Base-by-base conservation (phyloP, 2,329 filamentous ascomycete species). In the Talaromyces sp. region DNA sequence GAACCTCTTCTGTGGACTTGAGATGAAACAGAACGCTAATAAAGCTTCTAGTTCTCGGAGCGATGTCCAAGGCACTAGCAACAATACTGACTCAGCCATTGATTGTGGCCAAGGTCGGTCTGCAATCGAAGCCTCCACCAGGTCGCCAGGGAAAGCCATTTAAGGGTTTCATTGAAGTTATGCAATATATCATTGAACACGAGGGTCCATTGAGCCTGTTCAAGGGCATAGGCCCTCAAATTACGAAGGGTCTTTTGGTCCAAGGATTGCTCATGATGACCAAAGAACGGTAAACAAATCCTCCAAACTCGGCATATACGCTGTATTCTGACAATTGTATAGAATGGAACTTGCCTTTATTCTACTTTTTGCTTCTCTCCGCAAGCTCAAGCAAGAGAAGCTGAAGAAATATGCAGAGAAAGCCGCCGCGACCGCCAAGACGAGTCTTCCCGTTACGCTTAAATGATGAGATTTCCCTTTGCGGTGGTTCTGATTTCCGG, bases 251-350 rank as follows among this genome's bases (percentile, higher is more conserved):
- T 1, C 80, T 99, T 61, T 76, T 99, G 58, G 95, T 99, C 2
- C 95, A 99, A 75, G 95, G 95, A 59, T 87, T 99, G 64, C 83
- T 99, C 45, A 99, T 99, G 95, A 99, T 97, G 93, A 95, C 93
- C 57, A 99, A 99, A 81, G 95, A 99, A 80, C 87, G 93, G 91
- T 93, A 84, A 61, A 67, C 64, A 52, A 45, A 52, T 19, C 49
- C 14, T 24, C n/a, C 2, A 1, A 11, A 33, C 31, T 41, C 7
- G 22, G 11, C 13, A 7, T 13, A 31, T 49, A 9, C 33, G 9
- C 9, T 37, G 2, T 6, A 50, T 3, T 47, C 31, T 49, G 10
- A 43, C 60, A 16, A 61, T 14, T 24, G 33, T 62, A 10, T 62
- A 92, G 91, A 70, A 91, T 98, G 79, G 95, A 98, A 77, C 81